Percentiles rank a stretch among this genome's conserved stretches.
These are phyloP conservation scores for Podospora didyma DNA, from an alignment of 495 filamentous ascomycete genomes.

Conservation along the genomic window DNA sequence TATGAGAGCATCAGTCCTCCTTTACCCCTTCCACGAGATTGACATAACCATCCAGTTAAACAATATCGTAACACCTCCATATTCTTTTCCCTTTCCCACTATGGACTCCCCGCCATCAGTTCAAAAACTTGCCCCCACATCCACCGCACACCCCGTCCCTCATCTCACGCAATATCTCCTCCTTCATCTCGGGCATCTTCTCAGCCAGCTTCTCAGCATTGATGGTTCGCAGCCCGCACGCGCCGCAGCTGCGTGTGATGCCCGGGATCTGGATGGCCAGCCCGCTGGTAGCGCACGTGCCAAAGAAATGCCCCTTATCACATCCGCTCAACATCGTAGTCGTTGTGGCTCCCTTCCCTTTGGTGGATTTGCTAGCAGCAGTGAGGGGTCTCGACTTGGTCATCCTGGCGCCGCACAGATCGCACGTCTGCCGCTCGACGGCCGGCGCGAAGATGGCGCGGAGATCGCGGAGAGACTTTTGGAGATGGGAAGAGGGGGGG, in stretches of 20 bases:
- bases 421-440: constrained; percentile 27
- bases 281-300: constrained; percentile 40
- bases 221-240: constrained; percentile 40
- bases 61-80: too few species aligned
- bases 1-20: too few species aligned
- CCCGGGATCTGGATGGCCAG: constrained; percentile 42
- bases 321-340: constrained; percentile 17
- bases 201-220: constrained; percentile 25
- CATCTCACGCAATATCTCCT: constrained; percentile 23
- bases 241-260: constrained; percentile 37
- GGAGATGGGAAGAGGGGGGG: background rate
- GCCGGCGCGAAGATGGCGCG: constrained; percentile 26
- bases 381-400: background rate
- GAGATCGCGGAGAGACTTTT: constrained; percentile 13
- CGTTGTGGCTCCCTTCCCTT: constrained; percentile 8
- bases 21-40: too few species aligned
- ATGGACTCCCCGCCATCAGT: constrained; percentile 7
- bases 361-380: background rate
- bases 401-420: constrained; percentile 32
- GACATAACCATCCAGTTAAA: too few species aligned
- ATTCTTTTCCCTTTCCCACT: too few species aligned
- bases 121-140: constrained; percentile 46
- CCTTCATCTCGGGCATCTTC: constrained; percentile 18
- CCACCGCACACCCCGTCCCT: constrained; percentile 36
- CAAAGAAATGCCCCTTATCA: constrained; percentile 26